These are phyloP conservation scores for Solanum commersonii DNA, from an alignment of 257 asterid species.

Conservation along the genomic window DNA sequence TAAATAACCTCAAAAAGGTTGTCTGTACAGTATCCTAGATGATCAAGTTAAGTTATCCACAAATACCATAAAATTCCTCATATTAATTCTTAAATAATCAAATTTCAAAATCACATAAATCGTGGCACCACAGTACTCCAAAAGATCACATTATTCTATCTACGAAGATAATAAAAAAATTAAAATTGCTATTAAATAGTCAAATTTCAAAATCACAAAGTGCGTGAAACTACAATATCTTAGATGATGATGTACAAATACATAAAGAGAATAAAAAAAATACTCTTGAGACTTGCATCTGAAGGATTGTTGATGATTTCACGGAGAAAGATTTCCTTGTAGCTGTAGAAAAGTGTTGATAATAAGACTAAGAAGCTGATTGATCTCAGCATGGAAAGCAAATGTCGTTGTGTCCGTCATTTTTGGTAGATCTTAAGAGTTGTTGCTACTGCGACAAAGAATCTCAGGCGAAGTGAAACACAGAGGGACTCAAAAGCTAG, in stretches of 20 bases:
- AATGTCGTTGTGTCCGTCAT: constrained; percentile 40
- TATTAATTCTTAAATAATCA: neutral
- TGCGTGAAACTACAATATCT: too few species aligned
- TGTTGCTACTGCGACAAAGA: neutral
- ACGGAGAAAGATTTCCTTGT: constrained; percentile 52
- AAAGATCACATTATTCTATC: too few species aligned
- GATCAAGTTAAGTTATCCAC: too few species aligned
- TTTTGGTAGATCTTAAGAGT: neutral
- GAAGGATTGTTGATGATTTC: constrained; percentile 43
- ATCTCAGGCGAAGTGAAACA: neutral
- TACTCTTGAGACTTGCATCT: constrained; percentile 19
- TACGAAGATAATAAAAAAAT: too few species aligned
- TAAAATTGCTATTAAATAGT: too few species aligned
- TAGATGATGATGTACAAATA: too few species aligned
- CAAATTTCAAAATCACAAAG: too few species aligned
- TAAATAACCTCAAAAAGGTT: too few species aligned
- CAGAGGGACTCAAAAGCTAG: neutral
- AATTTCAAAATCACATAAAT: neutral
- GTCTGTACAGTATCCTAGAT: too few species aligned
- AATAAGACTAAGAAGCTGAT: constrained; percentile 19
- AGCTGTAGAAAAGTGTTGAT: constrained; percentile 47
- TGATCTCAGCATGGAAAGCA: constrained; percentile 28
- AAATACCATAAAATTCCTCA: too few species aligned
- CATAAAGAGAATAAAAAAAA: too few species aligned
- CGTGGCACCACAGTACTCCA: neutral